These are phyloP conservation scores for Picochlorum sp. DNA, from an alignment of 139 green algal species.

Conservation along the genomic window DNA sequence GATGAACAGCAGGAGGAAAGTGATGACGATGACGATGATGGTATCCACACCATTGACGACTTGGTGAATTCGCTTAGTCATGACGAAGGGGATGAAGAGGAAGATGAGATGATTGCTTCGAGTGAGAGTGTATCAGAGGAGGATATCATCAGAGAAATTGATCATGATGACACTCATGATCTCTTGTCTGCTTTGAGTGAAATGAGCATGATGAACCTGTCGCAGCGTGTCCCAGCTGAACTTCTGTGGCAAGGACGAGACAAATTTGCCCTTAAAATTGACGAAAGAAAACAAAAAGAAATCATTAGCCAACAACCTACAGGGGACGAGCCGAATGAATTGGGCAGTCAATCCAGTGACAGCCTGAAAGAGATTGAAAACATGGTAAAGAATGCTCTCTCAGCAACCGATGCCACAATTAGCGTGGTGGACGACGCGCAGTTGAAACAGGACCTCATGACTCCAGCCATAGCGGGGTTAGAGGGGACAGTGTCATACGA, in stretches of 20 bases:
- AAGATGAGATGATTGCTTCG: constrained; percentile 1
- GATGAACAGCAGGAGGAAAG: background rate
- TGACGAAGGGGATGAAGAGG: background rate
- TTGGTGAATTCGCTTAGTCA: constrained; percentile 13
- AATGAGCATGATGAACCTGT: background rate
- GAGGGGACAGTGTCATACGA: background rate
- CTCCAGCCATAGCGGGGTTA: background rate
- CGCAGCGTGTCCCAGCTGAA: background rate
- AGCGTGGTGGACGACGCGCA: background rate
- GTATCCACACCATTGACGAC: constrained; percentile 23
- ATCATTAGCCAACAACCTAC: background rate
- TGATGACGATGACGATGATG: constrained; percentile 5
- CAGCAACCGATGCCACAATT: background rate
- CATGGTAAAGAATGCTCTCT: constrained; percentile 1
- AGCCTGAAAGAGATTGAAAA: background rate
- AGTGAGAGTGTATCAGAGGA: background rate
- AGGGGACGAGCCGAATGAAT: background rate
- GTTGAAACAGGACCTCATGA: background rate
- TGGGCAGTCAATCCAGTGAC: too few species aligned
- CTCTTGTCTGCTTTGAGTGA: background rate
- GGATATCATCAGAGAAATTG: background rate
- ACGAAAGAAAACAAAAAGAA: background rate
- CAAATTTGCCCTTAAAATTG: background rate
- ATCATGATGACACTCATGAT: background rate
- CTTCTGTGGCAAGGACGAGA: background rate